A percentile compares a stretch with the other conserved stretches of the same genome.
phyloP scores from a whole-genome alignment of 2,329 filamentous ascomycete genomes.

The Sarocladium brachiariae region DNA sequence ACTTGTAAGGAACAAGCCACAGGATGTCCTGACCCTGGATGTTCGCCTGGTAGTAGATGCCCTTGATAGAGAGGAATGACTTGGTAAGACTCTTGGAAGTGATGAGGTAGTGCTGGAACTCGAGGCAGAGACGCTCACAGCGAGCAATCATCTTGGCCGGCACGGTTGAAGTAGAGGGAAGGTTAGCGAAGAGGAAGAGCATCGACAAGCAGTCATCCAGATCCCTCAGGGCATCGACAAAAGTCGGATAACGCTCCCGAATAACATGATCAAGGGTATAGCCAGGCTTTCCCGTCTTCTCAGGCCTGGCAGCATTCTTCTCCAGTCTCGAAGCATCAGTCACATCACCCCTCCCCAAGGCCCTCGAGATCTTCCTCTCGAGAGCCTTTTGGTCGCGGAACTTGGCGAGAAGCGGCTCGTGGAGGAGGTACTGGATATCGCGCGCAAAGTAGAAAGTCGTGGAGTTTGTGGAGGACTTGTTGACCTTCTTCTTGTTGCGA shows the following conservation, averaged over 20 bases:
- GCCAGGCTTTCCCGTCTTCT: slow-evolving; percentile 83
- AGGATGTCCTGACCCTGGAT: slow-evolving; percentile 95
- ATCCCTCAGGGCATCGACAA: slow-evolving; percentile 87
- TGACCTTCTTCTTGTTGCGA: slow-evolving; percentile 92
- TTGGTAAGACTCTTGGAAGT: slow-evolving; percentile 85
- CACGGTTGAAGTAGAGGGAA: slow-evolving; percentile 82
- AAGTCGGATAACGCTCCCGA: slow-evolving; percentile 96
- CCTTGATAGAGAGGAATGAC: slow-evolving; percentile 97
- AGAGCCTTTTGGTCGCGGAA: slow-evolving; percentile 96
- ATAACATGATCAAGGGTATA: slow-evolving; percentile 95
- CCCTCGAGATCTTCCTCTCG: slow-evolving; percentile 94
- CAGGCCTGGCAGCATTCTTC: slow-evolving; percentile 75
- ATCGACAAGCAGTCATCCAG: slow-evolving; percentile 95
- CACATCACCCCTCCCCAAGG: slow-evolving; percentile 85
- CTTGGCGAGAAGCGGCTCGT: slow-evolving; percentile 88
- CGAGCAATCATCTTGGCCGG: slow-evolving; percentile 93
- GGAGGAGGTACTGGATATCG: slow-evolving; percentile 96
- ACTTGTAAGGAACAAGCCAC: slow-evolving; percentile 96
- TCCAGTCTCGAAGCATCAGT: slow-evolving; percentile 83
- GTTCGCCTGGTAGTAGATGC: slow-evolving; percentile 97
- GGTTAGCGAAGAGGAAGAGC: slow-evolving; percentile 94
- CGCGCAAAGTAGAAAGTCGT: slow-evolving; percentile 91
- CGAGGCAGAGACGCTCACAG: slow-evolving; percentile 86
- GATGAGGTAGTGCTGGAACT: slow-evolving; percentile 98
- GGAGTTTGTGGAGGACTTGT: slow-evolving; percentile 79